phyloP scores from a whole-genome alignment of 768 basidiomycete species.

The Roridomyces roridus region DNA sequence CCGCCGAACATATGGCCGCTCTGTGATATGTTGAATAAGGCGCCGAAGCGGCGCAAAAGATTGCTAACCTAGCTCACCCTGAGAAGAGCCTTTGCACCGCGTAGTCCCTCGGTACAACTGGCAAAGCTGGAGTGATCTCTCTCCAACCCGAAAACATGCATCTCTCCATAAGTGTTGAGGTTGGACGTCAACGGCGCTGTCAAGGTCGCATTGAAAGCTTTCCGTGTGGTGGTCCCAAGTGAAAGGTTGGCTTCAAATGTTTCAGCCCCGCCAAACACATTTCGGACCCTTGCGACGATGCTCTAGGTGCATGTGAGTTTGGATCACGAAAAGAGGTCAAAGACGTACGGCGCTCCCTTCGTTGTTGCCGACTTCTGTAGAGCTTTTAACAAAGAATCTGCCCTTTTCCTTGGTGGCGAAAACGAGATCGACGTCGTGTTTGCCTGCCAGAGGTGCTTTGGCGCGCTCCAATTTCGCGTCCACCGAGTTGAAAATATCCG shows the following conservation, averaged over 20 bases:
- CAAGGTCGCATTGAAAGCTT: slow-evolving; percentile 77
- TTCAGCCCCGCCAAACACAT: slow-evolving; percentile 93
- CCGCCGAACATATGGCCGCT: slow-evolving; percentile 45
- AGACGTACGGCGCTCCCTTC: slow-evolving; percentile 89
- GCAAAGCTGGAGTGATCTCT: slow-evolving; percentile 83
- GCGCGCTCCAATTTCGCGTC: slow-evolving; percentile 68
- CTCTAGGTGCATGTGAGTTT: slow-evolving; percentile 48
- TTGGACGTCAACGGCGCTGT: slow-evolving; percentile 64
- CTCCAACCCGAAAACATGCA: slow-evolving; percentile 76
- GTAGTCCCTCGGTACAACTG: slow-evolving; percentile 67
- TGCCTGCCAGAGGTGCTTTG: slow-evolving; percentile 55
- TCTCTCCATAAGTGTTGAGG: slow-evolving; percentile 72
- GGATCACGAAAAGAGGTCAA: not conserved
- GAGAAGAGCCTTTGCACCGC: slow-evolving; percentile 70
- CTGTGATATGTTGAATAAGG: slow-evolving; percentile 35
- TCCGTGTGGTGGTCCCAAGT: slow-evolving; percentile 86
- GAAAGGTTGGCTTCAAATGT: slow-evolving; percentile 82
- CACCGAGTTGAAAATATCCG: slow-evolving; percentile 79
- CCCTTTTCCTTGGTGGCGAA: slow-evolving; percentile 80
- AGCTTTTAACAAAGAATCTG: slow-evolving; percentile 76
- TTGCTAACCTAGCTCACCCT: slow-evolving; percentile 74
- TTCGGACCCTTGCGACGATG: slow-evolving; percentile 80
- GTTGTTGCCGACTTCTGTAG: slow-evolving; percentile 92
- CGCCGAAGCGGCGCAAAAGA: slow-evolving; percentile 23
- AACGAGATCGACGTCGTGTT: slow-evolving; percentile 79